phyloP scores from a whole-genome alignment of 257 asterid species.

The Oldenlandia corymbosa region DNA sequence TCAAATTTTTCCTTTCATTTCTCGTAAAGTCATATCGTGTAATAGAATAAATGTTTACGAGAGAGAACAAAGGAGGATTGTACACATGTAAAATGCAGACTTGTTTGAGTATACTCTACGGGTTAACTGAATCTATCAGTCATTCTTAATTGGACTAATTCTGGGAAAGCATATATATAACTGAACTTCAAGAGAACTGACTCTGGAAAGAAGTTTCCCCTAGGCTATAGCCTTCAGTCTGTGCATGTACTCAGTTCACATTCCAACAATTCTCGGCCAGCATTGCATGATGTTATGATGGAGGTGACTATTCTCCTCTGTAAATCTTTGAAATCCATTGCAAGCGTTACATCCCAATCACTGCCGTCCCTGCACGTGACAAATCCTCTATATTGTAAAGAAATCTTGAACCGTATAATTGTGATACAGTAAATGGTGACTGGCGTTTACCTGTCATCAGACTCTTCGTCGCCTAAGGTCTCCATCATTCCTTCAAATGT shows the following conservation, averaged over 20 bases:
- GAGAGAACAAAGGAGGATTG: too few relatives aligned
- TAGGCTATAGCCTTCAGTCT: background rate
- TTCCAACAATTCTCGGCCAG: conserved; percentile 56
- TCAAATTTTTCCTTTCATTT: too few relatives aligned
- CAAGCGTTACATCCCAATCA: conserved; percentile 79
- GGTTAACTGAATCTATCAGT: too few relatives aligned
- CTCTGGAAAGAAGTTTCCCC: background rate
- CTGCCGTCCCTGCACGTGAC: conserved; percentile 41
- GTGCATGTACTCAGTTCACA: conserved; percentile 34
- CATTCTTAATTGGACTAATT: too few relatives aligned
- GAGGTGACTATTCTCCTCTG: conserved; percentile 67
- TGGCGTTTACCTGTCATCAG: conserved; percentile 47
- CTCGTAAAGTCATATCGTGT: too few relatives aligned
- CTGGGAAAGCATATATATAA: too few relatives aligned
- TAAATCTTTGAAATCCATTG: conserved; percentile 46
- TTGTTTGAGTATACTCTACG: too few relatives aligned
- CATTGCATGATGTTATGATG: conserved; percentile 50
- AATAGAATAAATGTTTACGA: too few relatives aligned
- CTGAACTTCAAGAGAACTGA: too few relatives aligned
- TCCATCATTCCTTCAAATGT: conserved; percentile 66
- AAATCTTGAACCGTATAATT: background rate
- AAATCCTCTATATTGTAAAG: too few relatives aligned
- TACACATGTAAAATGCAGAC: too few relatives aligned
- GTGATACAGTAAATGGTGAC: conserved; percentile 5
- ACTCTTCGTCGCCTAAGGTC: conserved; percentile 39